Base-by-base conservation (phyloP, 139 green algal species). In the Volvox reticuliferus region DNA sequence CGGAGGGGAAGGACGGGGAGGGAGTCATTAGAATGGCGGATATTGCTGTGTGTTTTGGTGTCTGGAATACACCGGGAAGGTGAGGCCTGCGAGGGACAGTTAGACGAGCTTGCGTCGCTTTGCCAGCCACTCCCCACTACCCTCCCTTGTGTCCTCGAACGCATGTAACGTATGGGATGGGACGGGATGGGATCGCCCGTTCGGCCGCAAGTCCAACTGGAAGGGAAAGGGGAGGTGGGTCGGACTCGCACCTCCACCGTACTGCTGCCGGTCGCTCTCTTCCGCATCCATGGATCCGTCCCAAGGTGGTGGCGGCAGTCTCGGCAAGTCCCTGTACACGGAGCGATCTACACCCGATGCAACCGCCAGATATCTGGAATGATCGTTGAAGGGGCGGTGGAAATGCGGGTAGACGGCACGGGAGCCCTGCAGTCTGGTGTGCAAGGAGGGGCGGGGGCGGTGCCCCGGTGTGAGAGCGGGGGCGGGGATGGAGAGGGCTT, bases 311-410 rank as follows among this genome's bases (percentile, higher is more conserved):
- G 91, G 91, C 36, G 91, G 55, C 61, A 82, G 73, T 44, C 87
- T 82, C 14, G 79, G 67, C 17, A 87, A 2, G 82, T 92, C 82
- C 36, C 91, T 73, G 63, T 88, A 92, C 13, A 76, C 82, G 3
- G n/a, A 44, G 14, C 69, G 24, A 1, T 90, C 82, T 0, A 24
- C 36, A 1, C 32, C 24, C 9, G 83, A 88, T n/a, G 81, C 91
- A 1, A 73, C 65, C 1, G 63, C 61, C n/a, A 94, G 88, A 82
- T 88, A 94, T 26, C 82, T 62, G 62, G 85, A 91, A 87, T 87
- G 76, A 37, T 90, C 61, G 65, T 94, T 94, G 71, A 83, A 92
- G 62, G 91, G 91, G 18, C 86, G 73, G 82, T 93, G 91, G 91
- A 93, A 93, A 62, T 93, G 87, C 61, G 89, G 75, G 61, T 93